Evolutionary conservation across 352 stramenopile genomes (phyloP).

Genomic region (Phytopythium ostracodes): DNA sequence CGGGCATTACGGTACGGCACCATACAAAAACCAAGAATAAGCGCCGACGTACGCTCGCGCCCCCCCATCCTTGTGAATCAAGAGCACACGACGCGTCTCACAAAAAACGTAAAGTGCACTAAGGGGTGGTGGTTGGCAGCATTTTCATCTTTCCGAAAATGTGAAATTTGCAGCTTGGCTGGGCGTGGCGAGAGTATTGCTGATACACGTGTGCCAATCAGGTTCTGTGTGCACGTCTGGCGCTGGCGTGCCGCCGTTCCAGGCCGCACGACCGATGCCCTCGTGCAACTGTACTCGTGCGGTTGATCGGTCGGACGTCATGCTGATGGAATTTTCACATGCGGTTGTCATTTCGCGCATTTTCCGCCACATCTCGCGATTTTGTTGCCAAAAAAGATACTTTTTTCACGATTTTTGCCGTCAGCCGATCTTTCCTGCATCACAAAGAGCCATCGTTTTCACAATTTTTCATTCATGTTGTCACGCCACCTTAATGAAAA

Average conservation of each 20-base stretch:
- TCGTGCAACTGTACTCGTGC: background rate
- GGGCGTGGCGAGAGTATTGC: background rate
- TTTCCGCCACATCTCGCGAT: background rate
- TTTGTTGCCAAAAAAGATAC: background rate
- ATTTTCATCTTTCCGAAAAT: background rate
- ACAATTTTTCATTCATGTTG: background rate
- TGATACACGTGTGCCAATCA: background rate
- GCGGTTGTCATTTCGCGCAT: background rate
- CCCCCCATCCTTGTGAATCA: background rate
- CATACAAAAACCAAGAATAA: background rate
- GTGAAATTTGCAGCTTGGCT: background rate
- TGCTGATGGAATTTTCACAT: slow-evolving; percentile 1
- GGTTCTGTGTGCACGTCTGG: background rate
- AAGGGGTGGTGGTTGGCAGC: background rate
- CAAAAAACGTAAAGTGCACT: background rate
- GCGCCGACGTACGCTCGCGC: background rate
- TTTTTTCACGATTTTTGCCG: background rate
- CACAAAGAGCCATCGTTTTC: background rate
- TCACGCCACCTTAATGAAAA: background rate
- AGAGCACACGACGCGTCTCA: background rate
- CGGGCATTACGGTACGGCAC: background rate
- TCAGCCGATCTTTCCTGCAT: background rate
- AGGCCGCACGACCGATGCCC: background rate
- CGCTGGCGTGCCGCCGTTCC: slow-evolving; percentile 5
- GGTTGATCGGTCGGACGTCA: background rate